phyloP scores from a whole-genome alignment of 306 rosid species.

The Bauhinia variegata region DNA sequence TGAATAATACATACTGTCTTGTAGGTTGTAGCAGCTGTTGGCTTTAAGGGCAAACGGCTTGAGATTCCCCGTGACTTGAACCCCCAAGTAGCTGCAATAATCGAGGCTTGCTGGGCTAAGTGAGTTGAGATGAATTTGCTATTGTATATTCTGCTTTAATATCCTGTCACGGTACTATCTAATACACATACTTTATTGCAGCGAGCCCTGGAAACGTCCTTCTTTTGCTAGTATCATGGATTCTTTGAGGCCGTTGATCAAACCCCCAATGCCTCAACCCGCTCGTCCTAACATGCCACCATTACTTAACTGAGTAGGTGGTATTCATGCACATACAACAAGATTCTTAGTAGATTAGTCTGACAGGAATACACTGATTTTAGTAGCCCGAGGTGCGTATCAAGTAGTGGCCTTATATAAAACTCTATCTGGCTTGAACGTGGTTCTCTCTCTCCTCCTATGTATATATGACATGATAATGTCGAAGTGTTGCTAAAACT shows the following conservation, averaged over 20 bases:
- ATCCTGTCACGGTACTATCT: constrained; percentile 16
- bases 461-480: background rate
- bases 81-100: constrained; percentile 75
- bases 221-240: constrained; percentile 89
- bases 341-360: constrained; percentile 54
- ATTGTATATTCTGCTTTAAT: background rate
- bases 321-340: constrained; percentile 65
- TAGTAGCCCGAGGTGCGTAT: constrained; percentile 56
- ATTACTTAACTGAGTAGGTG: constrained; percentile 57
- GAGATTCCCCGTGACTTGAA: constrained; percentile 87
- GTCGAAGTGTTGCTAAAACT: background rate
- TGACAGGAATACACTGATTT: constrained; percentile 50
- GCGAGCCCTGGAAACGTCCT: constrained; percentile 98
- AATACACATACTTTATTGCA: constrained; percentile 51
- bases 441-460: background rate
- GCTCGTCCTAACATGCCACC: constrained; percentile 61
- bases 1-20: constrained; percentile 33
- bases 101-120: constrained; percentile 98
- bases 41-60: constrained; percentile 80
- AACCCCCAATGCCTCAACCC: constrained; percentile 71
- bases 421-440: constrained; percentile 22
- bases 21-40: constrained; percentile 98
- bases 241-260: constrained; percentile 77
- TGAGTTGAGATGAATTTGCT: constrained; percentile 49
- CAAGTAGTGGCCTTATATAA: constrained; percentile 19